These are phyloP conservation scores for Xylaria intraflava DNA, from an alignment of 495 filamentous ascomycete species.

Conservation along the genomic window DNA sequence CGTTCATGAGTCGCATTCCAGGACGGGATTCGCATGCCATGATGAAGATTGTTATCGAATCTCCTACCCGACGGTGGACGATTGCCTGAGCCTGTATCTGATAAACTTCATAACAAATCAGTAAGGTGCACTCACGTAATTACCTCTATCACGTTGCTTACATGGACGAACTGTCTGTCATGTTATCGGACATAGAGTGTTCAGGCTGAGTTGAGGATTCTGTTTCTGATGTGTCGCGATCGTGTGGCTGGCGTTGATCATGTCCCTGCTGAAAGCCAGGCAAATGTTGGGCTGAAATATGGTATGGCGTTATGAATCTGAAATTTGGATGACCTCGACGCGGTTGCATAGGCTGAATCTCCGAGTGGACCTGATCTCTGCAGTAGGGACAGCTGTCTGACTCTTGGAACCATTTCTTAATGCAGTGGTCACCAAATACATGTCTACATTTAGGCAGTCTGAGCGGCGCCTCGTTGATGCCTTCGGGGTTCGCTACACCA, in stretches of 20 bases:
- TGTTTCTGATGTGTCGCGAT: slow-evolving; percentile 1
- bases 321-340: slow-evolving; percentile 12
- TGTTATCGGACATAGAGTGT: background rate
- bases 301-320: slow-evolving; percentile 22
- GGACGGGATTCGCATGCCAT: background rate
- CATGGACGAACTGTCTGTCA: background rate
- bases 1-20: slow-evolving; percentile 19
- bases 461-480: slow-evolving; percentile 42
- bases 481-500: slow-evolving; percentile 45
- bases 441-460: slow-evolving; percentile 53
- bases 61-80: background rate
- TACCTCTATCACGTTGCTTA: background rate
- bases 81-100: background rate
- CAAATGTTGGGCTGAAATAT: slow-evolving; percentile 5
- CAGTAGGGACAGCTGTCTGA: slow-evolving; percentile 54
- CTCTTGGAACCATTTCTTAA: slow-evolving; percentile 56
- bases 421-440: slow-evolving; percentile 53
- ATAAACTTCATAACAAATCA: slow-evolving; percentile 1
- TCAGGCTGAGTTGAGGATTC: background rate
- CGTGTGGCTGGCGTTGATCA: background rate
- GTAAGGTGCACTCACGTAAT: background rate
- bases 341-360: slow-evolving; percentile 22
- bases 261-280: slow-evolving; percentile 8
- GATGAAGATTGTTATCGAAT: background rate
- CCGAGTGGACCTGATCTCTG: slow-evolving; percentile 49